Conservation (phyloP, 1,284 basidiomycete species). For the Thecaphora thlaspeos region DNA sequence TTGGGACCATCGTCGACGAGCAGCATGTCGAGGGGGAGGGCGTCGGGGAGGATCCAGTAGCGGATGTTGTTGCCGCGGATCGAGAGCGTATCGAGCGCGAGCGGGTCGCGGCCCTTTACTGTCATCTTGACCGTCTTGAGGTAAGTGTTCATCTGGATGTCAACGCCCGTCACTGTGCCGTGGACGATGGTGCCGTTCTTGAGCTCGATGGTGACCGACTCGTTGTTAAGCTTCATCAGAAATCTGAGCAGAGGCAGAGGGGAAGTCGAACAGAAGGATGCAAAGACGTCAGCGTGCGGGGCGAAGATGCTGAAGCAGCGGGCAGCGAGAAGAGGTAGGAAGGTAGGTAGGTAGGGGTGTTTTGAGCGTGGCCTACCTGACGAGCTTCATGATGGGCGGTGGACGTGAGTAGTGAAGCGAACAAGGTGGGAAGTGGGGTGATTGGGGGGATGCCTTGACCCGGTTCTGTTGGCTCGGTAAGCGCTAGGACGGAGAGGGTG, state of each 20-base stretch:
- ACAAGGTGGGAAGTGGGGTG: no score
- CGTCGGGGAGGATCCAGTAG: conserved; percentile 93
- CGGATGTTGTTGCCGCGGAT: conserved; percentile 63
- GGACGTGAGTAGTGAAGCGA: no score
- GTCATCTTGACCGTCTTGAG: conserved; percentile 97
- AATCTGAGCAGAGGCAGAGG: conserved; percentile 65
- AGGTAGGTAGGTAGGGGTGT: neutral
- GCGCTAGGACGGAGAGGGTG: no score
- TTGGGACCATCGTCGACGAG: conserved; percentile 97
- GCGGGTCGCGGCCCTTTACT: conserved; percentile 76
- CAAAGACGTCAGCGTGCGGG: neutral
- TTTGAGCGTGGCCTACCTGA: conserved; percentile 30
- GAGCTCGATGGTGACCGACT: conserved; percentile 96
- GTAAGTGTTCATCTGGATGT: conserved; percentile 80
- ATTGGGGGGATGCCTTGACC: conserved; percentile 26
- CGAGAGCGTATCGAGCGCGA: conserved; percentile 62
- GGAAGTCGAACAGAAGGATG: neutral
- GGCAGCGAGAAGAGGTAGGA: neutral
- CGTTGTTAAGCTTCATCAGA: conserved; percentile 99
- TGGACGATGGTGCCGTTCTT: conserved; percentile 96
- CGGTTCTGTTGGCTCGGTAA: no score
- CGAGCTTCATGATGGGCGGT: conserved; percentile 57
- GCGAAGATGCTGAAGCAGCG: neutral
- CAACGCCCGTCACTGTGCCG: conserved; percentile 79
- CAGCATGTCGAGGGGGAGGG: conserved; percentile 90